A percentile compares a stretch with the other conserved stretches of the same genome.
phyloP scores from a whole-genome alignment of 2,329 filamentous ascomycete species.

The Cadophora sp. region DNA sequence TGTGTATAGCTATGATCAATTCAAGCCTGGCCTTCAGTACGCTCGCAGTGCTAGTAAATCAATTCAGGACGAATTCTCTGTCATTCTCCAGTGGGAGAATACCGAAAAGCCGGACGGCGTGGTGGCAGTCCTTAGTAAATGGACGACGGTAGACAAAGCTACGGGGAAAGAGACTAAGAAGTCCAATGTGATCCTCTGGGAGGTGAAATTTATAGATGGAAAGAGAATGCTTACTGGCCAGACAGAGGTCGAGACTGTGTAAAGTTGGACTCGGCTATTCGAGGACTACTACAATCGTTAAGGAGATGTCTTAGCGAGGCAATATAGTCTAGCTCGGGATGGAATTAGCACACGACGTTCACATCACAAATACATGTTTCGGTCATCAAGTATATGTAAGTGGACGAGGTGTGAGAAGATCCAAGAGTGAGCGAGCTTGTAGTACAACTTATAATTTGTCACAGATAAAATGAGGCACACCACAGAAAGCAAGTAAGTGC shows the following conservation, averaged over 20 bases:
- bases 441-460: too few relatives aligned
- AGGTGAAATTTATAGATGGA: slow-evolving; percentile 18
- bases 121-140: slow-evolving; percentile 15
- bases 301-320: too few relatives aligned
- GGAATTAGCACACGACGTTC: too few relatives aligned
- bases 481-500: too few relatives aligned
- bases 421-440: too few relatives aligned
- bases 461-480: too few relatives aligned
- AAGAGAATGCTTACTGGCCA: slow-evolving; percentile 14
- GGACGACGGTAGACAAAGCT: slow-evolving; percentile 5
- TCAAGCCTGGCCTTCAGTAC: slow-evolving; percentile 15
- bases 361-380: too few relatives aligned
- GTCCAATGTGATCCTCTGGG: slow-evolving; percentile 17
- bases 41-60: slow-evolving; percentile 7
- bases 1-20: slow-evolving; percentile 14
- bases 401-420: too few relatives aligned
- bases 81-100: slow-evolving; percentile 21
- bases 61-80: slow-evolving; percentile 17
- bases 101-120: slow-evolving; percentile 14
- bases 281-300: too few relatives aligned
- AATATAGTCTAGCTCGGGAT: too few relatives aligned
- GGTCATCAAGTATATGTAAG: too few relatives aligned
- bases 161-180: slow-evolving; percentile 20
- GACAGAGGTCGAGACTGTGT: slow-evolving; percentile 15
- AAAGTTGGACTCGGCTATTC: neutral